Evolutionary conservation across 192 early-diverging fungal genomes (phyloP).

Genomic region (Linnemannia exigua): DNA sequence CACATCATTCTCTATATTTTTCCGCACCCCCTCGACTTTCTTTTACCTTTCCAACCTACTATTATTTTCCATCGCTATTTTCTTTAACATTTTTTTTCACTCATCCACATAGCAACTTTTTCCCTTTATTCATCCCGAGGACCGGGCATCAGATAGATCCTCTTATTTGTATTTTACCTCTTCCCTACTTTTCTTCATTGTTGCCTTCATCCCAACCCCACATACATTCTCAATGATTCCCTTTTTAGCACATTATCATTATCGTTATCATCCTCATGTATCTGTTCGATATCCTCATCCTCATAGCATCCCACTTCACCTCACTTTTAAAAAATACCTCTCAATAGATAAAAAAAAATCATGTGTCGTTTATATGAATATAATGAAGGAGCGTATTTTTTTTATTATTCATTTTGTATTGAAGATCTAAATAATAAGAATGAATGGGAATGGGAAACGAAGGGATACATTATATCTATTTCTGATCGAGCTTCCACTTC

Average conservation of each 20-base stretch:
- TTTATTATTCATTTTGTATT: background rate
- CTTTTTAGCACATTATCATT: background rate
- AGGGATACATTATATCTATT: slow-evolving; percentile 8
- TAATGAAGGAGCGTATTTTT: background rate
- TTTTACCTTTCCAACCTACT: background rate
- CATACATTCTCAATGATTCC: background rate
- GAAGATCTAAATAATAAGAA: slow-evolving; percentile 3
- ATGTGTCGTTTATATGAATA: background rate
- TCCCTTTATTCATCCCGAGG: background rate
- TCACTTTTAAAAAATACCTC: background rate
- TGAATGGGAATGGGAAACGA: no score
- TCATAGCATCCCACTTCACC: background rate
- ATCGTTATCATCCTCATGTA: background rate
- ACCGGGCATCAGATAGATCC: background rate
- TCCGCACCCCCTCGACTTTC: background rate
- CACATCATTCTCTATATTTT: background rate
- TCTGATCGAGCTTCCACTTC: slow-evolving; percentile 48
- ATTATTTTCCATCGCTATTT: background rate
- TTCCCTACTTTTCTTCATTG: background rate
- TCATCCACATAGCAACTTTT: background rate
- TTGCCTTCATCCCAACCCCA: no score
- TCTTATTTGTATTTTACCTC: slow-evolving; percentile 1
- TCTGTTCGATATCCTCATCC: background rate
- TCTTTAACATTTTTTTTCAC: background rate
- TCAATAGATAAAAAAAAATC: background rate